Conservation (phyloP, 2,329 filamentous ascomycete genomes). For the Cladophialophora chaetospira region DNA sequence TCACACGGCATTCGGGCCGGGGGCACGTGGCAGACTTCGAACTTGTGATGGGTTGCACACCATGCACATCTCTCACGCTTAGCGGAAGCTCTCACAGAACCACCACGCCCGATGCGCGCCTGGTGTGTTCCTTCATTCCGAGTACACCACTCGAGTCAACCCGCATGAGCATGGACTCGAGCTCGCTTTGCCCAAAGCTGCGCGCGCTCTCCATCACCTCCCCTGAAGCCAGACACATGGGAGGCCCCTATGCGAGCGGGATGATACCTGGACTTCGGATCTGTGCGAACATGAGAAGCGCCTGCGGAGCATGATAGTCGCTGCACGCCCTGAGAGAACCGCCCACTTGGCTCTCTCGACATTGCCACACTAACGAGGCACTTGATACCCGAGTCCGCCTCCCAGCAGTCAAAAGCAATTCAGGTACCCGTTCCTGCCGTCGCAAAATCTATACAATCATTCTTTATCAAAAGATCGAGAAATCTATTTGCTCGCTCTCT, state of each 20-base stretch:
- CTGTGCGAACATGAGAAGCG: slow-evolving; percentile 1
- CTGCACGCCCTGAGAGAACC: slow-evolving; percentile 6
- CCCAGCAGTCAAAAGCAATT: slow-evolving; percentile 12
- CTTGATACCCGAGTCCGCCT: slow-evolving; percentile 5
- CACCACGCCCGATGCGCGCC: not conserved
- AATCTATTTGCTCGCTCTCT: slow-evolving; percentile 1
- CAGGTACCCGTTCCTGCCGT: not conserved
- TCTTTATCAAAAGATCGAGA: not conserved
- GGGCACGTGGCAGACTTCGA: not conserved
- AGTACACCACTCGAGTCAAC: not conserved
- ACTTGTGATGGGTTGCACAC: not conserved
- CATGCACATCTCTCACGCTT: not conserved
- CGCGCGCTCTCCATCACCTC: not conserved
- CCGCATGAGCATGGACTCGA: not conserved
- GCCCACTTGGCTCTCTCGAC: not conserved
- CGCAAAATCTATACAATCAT: not conserved
- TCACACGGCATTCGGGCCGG: not conserved
- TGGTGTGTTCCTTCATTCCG: not conserved
- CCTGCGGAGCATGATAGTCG: too few relatives aligned
- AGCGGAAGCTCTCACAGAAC: not conserved
- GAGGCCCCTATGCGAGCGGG: not conserved
- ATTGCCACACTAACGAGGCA: not conserved
- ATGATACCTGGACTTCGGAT: slow-evolving; percentile 4
- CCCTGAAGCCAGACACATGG: not conserved
- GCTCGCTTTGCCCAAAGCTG: not conserved